Base-by-base conservation (phyloP, 2,329 filamentous ascomycete species). In the Neospermospora avenae region DNA sequence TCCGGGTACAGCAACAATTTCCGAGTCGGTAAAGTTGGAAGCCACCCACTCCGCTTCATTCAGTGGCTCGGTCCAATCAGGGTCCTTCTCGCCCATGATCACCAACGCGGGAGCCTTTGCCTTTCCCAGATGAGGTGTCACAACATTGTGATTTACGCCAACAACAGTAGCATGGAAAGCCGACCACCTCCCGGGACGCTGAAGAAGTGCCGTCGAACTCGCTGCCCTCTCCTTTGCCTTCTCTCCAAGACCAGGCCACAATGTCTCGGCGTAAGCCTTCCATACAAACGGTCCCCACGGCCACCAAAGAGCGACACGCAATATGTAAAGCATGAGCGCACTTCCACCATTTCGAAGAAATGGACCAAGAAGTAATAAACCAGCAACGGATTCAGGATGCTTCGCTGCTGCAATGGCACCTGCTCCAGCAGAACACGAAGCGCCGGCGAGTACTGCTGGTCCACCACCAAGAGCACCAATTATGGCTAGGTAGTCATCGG, bases 11-110 rank as follows among this genome's bases (percentile, higher is more conserved):
- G 35, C 2, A 22, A 58, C 6, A 22, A 39, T 58, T 18, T 58
- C 46, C n/a, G 37, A 22, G 44, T 58, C 56, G 13, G n/a, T 53
- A 41, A 58, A 58, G 37, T 58, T 58, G 4, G 56, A 58, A 22
- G 56, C 56, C 48, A 58, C 56, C 56, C 56, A 58, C 53, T 51
- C 34, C 14, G 56, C 56, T 28, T 58, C 56, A 22, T 45, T 46
- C 3, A 58, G 25, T 6, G 56, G 56, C 34, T 58, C 56, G 18
- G 14, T 31, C 56, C 56, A 58, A 18, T 58, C 56, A 31, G 56
- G 56, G 37, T 58, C 56, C 24, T 34, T 37, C 13, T 58, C 56
- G 2, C 56, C 56, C 18, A 58, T 45, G 37, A 58, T 37, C 46
- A 58, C 46, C 13, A 58, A 44, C 5, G 46, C 56, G 8, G 56